Conservation (phyloP, 2,329 filamentous ascomycete genomes). For the Diplocarpon mali region DNA sequence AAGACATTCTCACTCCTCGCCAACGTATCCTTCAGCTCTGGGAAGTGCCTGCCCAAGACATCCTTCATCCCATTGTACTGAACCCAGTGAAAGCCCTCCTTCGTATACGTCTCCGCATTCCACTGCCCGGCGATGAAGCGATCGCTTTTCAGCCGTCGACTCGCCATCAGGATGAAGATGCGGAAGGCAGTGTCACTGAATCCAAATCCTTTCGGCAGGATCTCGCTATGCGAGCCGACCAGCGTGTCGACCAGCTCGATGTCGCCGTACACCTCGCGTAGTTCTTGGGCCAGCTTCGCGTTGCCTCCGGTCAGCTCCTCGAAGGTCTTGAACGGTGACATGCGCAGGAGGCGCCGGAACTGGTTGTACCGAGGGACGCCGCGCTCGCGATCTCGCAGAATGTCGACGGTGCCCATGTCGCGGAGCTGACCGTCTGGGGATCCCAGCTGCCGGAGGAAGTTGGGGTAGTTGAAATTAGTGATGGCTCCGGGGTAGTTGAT, state of each 20-base stretch:
- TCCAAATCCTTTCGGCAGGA: slow-evolving; percentile 12
- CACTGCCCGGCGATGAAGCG: slow-evolving; percentile 11
- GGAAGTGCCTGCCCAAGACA: slow-evolving; percentile 10
- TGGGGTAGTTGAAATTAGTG: slow-evolving; percentile 9
- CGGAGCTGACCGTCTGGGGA: slow-evolving; percentile 5
- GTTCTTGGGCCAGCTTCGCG: slow-evolving; percentile 2
- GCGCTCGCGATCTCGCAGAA: slow-evolving; percentile 11
- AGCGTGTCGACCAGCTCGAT: slow-evolving; percentile 11
- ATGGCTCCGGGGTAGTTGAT: slow-evolving; percentile 14
- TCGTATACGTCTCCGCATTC: slow-evolving; percentile 10
- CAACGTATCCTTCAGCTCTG: slow-evolving; percentile 8
- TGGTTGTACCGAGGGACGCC: slow-evolving; percentile 10
- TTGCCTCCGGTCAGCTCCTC: slow-evolving; percentile 9
- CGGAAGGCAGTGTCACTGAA: slow-evolving; percentile 14
- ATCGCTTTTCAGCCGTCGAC: slow-evolving; percentile 11
- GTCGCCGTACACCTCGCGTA: slow-evolving; percentile 6
- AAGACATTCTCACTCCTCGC: slow-evolving; percentile 10
- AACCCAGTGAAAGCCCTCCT: slow-evolving; percentile 12
- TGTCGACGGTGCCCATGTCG: slow-evolving; percentile 9
- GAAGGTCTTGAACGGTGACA: slow-evolving; percentile 9
- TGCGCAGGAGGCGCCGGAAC: slow-evolving; percentile 10
- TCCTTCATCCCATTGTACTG: slow-evolving; percentile 9
- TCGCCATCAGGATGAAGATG: slow-evolving; percentile 13
- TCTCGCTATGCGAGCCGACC: slow-evolving; percentile 10
- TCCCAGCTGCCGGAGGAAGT: slow-evolving; percentile 7